Conservation (phyloP, 768 basidiomycete species). For the Amanita jacksonii region DNA sequence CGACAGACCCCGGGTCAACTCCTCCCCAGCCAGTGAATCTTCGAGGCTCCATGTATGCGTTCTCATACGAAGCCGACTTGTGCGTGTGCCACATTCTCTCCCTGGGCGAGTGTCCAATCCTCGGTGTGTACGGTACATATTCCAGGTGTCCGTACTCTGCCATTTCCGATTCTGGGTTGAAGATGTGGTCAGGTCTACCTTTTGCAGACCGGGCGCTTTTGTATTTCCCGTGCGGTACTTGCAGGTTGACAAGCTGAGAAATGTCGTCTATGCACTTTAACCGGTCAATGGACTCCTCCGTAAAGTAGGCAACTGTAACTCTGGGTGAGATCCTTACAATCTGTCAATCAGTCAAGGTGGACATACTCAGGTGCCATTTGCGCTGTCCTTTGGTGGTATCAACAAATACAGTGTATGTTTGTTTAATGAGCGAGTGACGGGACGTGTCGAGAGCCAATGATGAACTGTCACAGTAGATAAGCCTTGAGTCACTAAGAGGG, state of each 20-base stretch:
- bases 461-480: constrained; percentile 13
- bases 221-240: constrained; percentile 58
- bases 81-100: constrained; percentile 8
- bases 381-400: constrained; percentile 56
- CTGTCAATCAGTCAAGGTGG: neutral
- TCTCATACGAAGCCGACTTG: constrained; percentile 1
- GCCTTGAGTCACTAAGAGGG: constrained; percentile 1
- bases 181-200: constrained; percentile 42
- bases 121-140: constrained; percentile 35
- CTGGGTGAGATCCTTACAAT: neutral
- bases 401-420: constrained; percentile 75
- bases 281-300: constrained; percentile 53
- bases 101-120: constrained; percentile 11
- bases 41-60: neutral
- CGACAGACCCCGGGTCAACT: constrained; percentile 2
- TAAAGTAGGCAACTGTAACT: constrained; percentile 66
- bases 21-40: neutral
- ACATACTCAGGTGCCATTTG: constrained; percentile 76
- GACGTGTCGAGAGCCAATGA: constrained; percentile 22
- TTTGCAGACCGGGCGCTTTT: constrained; percentile 63
- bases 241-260: constrained; percentile 36
- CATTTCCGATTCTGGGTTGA: constrained; percentile 32
- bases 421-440: constrained; percentile 52
- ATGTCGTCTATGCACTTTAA: constrained; percentile 58
- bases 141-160: constrained; percentile 32